Conservation (phyloP, 176 grass and related monocot genomes). For the Ampelocalamus luodianensis region DNA sequence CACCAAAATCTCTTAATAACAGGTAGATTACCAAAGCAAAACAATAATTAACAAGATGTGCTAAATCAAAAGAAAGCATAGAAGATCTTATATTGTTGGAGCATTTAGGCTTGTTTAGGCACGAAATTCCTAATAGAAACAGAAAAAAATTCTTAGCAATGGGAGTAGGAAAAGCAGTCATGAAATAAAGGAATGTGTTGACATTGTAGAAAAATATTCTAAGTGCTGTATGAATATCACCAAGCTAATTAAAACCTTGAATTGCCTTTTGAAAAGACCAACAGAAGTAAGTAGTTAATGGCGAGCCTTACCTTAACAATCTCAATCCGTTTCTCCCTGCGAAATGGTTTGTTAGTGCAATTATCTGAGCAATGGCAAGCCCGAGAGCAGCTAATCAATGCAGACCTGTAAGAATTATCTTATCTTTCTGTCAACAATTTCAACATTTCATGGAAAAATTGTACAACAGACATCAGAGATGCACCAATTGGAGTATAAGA, state of each 20-base stretch:
- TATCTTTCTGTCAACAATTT: conserved; percentile 4
- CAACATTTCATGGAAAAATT: not conserved
- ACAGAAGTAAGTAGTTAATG: not conserved
- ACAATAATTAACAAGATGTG: conserved; percentile 4
- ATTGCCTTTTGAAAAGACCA: not conserved
- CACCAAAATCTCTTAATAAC: not conserved
- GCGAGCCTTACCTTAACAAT: conserved; percentile 74
- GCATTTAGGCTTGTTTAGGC: conserved; percentile 1
- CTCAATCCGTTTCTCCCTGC: conserved; percentile 69
- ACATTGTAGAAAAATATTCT: not conserved
- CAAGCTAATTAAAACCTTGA: not conserved
- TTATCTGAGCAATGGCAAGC: conserved; percentile 75
- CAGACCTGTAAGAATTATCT: conserved; percentile 53
- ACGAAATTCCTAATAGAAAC: not conserved
- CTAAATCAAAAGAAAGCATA: conserved; percentile 6
- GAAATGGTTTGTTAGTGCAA: conserved; percentile 85
- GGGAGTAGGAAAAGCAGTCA: conserved; percentile 20
- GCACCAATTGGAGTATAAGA: conserved; percentile 10
- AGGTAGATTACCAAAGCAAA: not conserved
- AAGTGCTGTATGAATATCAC: not conserved
- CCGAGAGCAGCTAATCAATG: conserved; percentile 78
- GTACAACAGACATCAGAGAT: not conserved
- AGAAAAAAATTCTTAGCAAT: not conserved
- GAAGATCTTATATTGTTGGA: not conserved
- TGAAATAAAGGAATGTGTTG: not conserved